Evolutionary conservation across 345 rosid species (phyloP), one percentile per base, ranked within the genome.

Genomic region (Mangifera indica): DNA sequence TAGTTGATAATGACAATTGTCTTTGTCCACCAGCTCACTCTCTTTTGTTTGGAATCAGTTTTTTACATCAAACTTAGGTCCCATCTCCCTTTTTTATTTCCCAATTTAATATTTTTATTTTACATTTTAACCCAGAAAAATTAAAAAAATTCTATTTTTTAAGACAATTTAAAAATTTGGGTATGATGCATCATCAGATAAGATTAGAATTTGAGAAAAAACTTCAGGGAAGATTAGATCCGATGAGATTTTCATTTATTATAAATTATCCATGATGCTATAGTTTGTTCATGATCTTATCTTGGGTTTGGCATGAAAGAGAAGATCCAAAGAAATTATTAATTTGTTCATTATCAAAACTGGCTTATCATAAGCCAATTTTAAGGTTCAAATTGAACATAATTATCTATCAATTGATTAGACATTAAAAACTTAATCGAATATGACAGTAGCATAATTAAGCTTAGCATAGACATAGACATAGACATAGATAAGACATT

Each of bases 1-100:
- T 8, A 1, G 15, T 44, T 7, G 45, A 66, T 26, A 51, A 66
- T 12, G 70, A 66, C 70, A 49, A 20, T 9, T 54, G 70, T 66
- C 26, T 66, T 10, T 4, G 57, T 24, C 17, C 42, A 18, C 4
- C 67, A 24, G 20, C 58, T 29, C 56, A 9, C 5, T 49, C 1
- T n/a, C 17, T 3, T 49, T 29, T 7, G 53, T 17, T 26, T 21
- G 55, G 18, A 9, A 20, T 54, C 69, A 49, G 8, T 17, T 18
- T 26, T 17, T 48, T 42, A 42, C 45, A 11, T 20, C n/a, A 37
- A 59, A 5, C 42, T 59, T 20, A 1, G 12, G 21, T 2, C 45
- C 44, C 42, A 58, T 58, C 32, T 4, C 18, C 3, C 67, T 32
- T 6, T 4, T 21, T n/a, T 10, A 21, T 42, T 15, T 49, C 5